Conservation (phyloP, 345 rosid species). For the Fremontodendron californicum region DNA sequence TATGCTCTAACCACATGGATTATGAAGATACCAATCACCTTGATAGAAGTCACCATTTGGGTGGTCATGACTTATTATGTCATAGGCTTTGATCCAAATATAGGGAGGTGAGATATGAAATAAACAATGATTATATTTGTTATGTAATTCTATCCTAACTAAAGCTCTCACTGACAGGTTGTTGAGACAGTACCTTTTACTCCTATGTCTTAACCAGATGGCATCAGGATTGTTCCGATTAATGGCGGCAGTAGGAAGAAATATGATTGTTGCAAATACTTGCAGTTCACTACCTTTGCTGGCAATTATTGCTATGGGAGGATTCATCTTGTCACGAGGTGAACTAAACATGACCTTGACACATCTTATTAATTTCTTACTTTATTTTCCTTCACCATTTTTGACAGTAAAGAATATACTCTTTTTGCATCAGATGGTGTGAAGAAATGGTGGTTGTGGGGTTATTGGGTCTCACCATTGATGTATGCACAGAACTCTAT, state of each 20-base stretch:
- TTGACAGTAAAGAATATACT: conserved; percentile 11
- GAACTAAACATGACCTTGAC: background rate
- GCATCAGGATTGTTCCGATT: conserved; percentile 41
- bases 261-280: too few relatives aligned
- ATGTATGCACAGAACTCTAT: conserved; percentile 62
- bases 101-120: conserved; percentile 32
- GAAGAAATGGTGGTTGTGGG: conserved; percentile 72
- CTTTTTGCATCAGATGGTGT: conserved; percentile 35
- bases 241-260: conserved; percentile 38
- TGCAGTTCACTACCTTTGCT: conserved; percentile 32
- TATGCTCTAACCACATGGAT: conserved; percentile 56
- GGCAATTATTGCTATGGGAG: conserved; percentile 38
- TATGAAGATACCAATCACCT: conserved; percentile 47
- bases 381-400: background rate
- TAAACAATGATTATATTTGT: background rate
- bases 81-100: conserved; percentile 52
- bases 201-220: conserved; percentile 36
- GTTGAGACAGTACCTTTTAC: conserved; percentile 37
- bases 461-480: conserved; percentile 63
- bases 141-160: background rate
- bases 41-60: conserved; percentile 54
- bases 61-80: conserved; percentile 43
- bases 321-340: conserved; percentile 43
- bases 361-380: background rate
- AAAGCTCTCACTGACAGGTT: conserved; percentile 25